Evolutionary conservation across 345 rosid species (phyloP), one percentile per base, ranked within the genome.

Genomic region (Populus alba): DNA sequence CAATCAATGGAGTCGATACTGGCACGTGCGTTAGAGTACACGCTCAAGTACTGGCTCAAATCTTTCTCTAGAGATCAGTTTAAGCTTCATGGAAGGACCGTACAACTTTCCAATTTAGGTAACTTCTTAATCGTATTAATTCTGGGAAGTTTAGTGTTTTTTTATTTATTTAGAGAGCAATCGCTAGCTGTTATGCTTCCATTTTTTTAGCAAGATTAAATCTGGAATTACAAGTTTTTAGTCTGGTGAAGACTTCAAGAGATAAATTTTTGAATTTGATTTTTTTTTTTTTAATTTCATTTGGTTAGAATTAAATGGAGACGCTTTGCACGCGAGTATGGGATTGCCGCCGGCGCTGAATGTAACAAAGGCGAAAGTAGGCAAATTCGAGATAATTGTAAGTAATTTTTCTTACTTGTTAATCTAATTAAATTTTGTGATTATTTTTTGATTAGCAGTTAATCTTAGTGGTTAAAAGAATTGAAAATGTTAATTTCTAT

Each of bases 21-120:
- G 66, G 98, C 97, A 3, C 91, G 92, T 22, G 99, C 99, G 23
- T 87, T 96, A 84, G 99, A 96, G 92, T 96, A 96, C 87, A 96
- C 98, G 20, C 93, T 96, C 75, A 96, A 94, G 94, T 94, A 96
- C 88, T 96, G 98, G 99, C 98, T 96, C 83, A 96, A 96, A 72
- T 96, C 99, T 25, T 96, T 96, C 89, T 89, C 99, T 76, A 86
- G 99, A 82, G 98, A 96, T 77, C 99, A 96, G 85, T 90, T 96
- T 83, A 91, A 91, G 91, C 87, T 96, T 79, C 97, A 96, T 72
- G 98, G 98, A 80, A 97, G 97, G 23, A 90, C 91, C 17, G 93
- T 85, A 7, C 98, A 91, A 85, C 98, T 96, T 74, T 96, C 97
- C 74, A 90, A 92, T 90, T 76, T 96, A 78, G 99, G 99, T 89